Percentiles rank a stretch among this genome's conserved stretches.
Evolutionary conservation across 2,329 filamentous ascomycete species (phyloP).

Genomic region (Cladorrhinum sp.): DNA sequence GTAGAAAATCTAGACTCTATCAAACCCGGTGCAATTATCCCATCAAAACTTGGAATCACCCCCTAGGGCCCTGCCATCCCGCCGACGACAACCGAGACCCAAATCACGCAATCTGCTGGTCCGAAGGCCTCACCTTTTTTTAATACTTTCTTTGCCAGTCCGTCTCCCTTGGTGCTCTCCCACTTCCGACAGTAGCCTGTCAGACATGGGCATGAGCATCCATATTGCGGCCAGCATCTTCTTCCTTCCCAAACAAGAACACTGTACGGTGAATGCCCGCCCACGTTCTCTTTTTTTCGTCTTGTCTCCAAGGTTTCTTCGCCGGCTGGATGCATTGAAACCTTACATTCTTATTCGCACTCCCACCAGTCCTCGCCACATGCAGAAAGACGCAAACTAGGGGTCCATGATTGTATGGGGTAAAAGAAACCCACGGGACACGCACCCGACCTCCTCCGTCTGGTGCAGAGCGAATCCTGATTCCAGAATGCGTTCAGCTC

Average conservation of each 20-base stretch:
- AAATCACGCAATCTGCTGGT: conserved; percentile 20
- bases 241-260: neutral
- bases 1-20: neutral
- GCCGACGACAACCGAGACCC: conserved; percentile 13
- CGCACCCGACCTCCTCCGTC: conserved; percentile 2
- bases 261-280: no score
- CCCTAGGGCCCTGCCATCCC: neutral
- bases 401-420: neutral
- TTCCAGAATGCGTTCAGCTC: neutral
- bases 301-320: neutral
- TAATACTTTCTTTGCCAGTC: neutral
- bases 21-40: neutral
- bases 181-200: neutral
- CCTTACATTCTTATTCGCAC: neutral
- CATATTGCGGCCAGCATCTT: neutral
- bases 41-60: neutral
- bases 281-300: neutral
- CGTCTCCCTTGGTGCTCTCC: neutral
- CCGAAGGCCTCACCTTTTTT: conserved; percentile 15
- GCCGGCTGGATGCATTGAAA: neutral
- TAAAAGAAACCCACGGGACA: conserved; percentile 10
- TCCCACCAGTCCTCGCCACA: neutral
- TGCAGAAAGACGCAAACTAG: neutral
- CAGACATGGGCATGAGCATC: neutral
- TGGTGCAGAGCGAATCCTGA: conserved; percentile 1